Conservation (phyloP, 306 rosid genomes). For the Glycine latifolia region DNA sequence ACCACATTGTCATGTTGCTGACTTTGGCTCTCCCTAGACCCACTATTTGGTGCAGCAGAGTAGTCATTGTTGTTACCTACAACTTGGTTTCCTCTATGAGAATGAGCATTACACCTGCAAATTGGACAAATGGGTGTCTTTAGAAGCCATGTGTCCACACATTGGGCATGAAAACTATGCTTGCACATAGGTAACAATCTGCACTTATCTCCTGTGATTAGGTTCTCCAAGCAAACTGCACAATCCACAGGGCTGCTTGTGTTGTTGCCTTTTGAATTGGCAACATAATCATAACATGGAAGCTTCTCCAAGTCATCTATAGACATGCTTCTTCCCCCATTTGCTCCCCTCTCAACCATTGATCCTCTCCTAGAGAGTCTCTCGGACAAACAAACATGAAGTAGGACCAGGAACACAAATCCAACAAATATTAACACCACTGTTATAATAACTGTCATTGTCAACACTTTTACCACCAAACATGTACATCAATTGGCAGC, state of each 20-base stretch:
- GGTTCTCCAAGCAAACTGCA: conserved; percentile 76
- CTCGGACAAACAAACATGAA: conserved; percentile 54
- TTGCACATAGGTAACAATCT: conserved; percentile 64
- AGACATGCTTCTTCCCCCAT: conserved; percentile 53
- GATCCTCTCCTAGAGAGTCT: conserved; percentile 51
- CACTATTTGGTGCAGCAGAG: conserved; percentile 40
- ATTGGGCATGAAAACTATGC: conserved; percentile 70
- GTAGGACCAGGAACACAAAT: conserved; percentile 51
- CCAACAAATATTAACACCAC: conserved; percentile 52
- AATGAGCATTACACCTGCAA: conserved; percentile 56
- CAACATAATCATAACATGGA: conserved; percentile 65
- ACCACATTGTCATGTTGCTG: background rate
- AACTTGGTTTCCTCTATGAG: conserved; percentile 23
- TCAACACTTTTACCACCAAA: background rate
- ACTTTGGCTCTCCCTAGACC: conserved; percentile 32
- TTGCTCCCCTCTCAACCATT: conserved; percentile 33
- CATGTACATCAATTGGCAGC: no score
- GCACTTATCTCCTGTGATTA: conserved; percentile 66
- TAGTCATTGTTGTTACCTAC: conserved; percentile 23
- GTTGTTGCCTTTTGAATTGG: conserved; percentile 34
- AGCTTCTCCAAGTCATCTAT: conserved; percentile 65
- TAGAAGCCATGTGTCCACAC: conserved; percentile 74
- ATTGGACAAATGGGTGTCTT: conserved; percentile 65
- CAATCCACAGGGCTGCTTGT: conserved; percentile 59
- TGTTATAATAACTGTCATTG: conserved; percentile 50